These are phyloP conservation scores for Rhododendron simsii DNA, from an alignment of 148 eudicot species.

Conservation along the genomic window DNA sequence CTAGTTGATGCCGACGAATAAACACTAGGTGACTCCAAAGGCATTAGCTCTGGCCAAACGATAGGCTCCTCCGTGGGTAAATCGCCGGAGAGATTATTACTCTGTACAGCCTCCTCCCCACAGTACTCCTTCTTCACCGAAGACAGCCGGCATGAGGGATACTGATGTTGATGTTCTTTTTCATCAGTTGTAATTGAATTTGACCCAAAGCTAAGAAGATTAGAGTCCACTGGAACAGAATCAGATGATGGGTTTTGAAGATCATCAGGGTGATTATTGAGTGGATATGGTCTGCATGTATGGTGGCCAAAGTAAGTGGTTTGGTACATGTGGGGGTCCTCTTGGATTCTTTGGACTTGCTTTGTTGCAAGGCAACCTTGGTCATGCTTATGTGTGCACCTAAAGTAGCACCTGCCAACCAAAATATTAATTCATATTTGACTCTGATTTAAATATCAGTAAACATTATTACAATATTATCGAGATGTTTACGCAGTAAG, in stretches of 20 bases:
- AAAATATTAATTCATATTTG: not conserved
- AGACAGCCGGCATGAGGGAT: not conserved
- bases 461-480: not conserved
- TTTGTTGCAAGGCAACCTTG: constrained; percentile 39
- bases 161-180: not conserved
- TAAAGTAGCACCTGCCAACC: constrained; percentile 40
- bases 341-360: constrained; percentile 38
- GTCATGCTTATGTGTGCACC: constrained; percentile 39
- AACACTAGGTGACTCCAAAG: not conserved
- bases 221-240: constrained; percentile 1
- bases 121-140: not conserved
- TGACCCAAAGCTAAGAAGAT: constrained; percentile 4
- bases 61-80: not conserved
- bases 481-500: not conserved
- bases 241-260: not conserved
- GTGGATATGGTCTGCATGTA: constrained; percentile 21
- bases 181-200: not conserved
- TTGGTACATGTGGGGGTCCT: constrained; percentile 17
- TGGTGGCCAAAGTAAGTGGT: constrained; percentile 41
- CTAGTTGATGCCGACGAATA: constrained; percentile 5
- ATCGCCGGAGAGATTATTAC: not conserved
- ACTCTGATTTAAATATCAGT: not conserved
- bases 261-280: not conserved
- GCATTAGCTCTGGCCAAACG: constrained; percentile 13
- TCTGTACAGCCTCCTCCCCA: constrained; percentile 5